A percentile compares a stretch with the other conserved stretches of the same genome.
These are phyloP conservation scores for Podospora appendiculata DNA, from an alignment of 495 filamentous ascomycete species.

Conservation along the genomic window DNA sequence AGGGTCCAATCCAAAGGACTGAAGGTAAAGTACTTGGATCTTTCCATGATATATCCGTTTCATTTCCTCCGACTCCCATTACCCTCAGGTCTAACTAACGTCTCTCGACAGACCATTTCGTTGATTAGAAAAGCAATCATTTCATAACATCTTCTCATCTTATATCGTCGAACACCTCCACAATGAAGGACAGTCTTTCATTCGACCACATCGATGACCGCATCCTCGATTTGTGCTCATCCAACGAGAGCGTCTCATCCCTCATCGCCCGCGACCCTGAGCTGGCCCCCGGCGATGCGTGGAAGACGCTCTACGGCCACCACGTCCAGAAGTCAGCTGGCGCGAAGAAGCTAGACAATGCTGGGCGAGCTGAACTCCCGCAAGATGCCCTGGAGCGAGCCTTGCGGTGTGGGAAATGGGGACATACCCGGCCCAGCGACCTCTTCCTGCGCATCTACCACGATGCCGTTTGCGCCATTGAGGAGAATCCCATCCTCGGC, in stretches of 20 bases:
- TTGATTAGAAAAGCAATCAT: too few relatives aligned
- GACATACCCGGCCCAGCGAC: slow-evolving; percentile 51
- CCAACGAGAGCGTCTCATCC: slow-evolving; percentile 45
- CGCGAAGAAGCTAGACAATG: background rate
- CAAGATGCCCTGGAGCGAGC: slow-evolving; percentile 44
- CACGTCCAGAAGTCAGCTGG: slow-evolving; percentile 11
- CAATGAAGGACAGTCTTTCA: too few relatives aligned
- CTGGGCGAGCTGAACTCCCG: slow-evolving; percentile 1
- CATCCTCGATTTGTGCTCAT: slow-evolving; percentile 37
- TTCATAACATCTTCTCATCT: too few relatives aligned
- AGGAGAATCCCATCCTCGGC: slow-evolving; percentile 45
- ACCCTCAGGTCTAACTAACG: too few relatives aligned
- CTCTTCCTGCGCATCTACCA: slow-evolving; percentile 61
- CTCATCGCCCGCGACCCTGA: slow-evolving; percentile 47
- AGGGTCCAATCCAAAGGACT: too few relatives aligned
- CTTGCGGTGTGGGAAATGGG: slow-evolving; percentile 60
- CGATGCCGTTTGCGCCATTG: slow-evolving; percentile 54
- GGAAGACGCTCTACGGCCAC: slow-evolving; percentile 45
- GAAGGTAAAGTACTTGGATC: too few relatives aligned
- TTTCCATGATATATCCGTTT: too few relatives aligned
- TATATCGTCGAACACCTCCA: too few relatives aligned
- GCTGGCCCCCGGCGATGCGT: slow-evolving; percentile 43
- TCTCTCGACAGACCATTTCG: too few relatives aligned
- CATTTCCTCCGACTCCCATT: too few relatives aligned
- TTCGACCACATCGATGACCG: slow-evolving; percentile 12